phyloP scores from a whole-genome alignment of 306 rosid species.

The Rubus parviflorus region DNA sequence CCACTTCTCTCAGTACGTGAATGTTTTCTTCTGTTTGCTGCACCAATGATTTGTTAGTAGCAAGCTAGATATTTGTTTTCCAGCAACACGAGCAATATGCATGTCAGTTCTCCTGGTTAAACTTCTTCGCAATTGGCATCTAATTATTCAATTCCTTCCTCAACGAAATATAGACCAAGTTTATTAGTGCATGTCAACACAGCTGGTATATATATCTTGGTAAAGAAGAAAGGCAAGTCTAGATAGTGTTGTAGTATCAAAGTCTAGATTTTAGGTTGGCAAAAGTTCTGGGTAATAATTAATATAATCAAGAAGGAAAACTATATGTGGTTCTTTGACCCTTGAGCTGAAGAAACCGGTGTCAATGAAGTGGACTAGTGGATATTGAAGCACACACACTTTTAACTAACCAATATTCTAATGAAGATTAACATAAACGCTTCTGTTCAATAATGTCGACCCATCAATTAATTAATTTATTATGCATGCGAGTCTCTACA shows the following conservation, averaged over 20 bases:
- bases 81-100: background rate
- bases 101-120: constrained; percentile 4
- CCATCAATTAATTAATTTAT: background rate
- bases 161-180: background rate
- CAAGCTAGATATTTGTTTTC: background rate
- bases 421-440: constrained; percentile 1
- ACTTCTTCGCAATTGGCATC: background rate
- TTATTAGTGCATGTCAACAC: background rate
- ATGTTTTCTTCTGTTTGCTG: constrained; percentile 15
- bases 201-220: background rate
- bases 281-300: background rate
- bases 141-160: constrained; percentile 25
- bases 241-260: background rate
- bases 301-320: background rate
- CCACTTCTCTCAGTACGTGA: constrained; percentile 3
- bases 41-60: constrained; percentile 7
- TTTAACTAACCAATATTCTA: constrained; percentile 16
- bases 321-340: background rate
- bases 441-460: constrained; percentile 15
- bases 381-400: constrained; percentile 17
- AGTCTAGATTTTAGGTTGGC: constrained; percentile 15
- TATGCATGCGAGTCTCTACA: background rate
- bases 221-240: background rate
- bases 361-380: constrained; percentile 27
- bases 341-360: constrained; percentile 11